Conservation (phyloP, 176 grass and related monocot species). For the Saccharum officinarum region DNA sequence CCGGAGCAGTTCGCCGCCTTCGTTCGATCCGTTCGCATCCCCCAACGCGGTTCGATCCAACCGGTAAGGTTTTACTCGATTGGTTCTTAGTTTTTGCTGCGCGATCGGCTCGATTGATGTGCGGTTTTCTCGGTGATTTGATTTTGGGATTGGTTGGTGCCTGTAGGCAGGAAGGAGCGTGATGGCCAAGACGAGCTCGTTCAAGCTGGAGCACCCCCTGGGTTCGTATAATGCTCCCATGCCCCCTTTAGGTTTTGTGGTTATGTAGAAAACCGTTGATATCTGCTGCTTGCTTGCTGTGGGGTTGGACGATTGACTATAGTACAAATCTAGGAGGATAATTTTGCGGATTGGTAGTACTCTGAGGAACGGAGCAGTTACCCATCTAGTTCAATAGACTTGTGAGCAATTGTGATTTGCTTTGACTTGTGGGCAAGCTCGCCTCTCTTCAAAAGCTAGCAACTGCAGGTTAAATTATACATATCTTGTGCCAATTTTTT, state of each 20-base stretch:
- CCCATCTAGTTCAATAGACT: not conserved
- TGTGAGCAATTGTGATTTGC: too few species aligned
- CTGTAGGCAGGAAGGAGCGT: slow-evolving; percentile 28
- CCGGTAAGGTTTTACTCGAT: slow-evolving; percentile 5
- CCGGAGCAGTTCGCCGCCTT: not conserved
- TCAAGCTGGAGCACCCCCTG: slow-evolving; percentile 93
- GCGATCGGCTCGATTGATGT: slow-evolving; percentile 2
- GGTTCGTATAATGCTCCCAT: slow-evolving; percentile 42
- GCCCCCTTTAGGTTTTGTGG: not conserved
- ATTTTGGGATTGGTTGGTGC: not conserved
- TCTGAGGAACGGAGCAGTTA: not conserved
- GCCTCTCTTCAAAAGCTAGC: not conserved
- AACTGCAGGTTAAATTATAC: not conserved
- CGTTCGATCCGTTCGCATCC: not conserved
- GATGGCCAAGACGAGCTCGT: slow-evolving; percentile 86
- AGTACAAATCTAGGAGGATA: not conserved
- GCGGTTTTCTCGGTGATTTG: not conserved
- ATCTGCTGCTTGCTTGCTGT: not conserved
- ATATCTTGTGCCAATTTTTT: not conserved
- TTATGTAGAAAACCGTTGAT: not conserved
- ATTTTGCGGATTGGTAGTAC: not conserved
- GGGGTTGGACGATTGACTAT: not conserved
- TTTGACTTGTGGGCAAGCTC: not conserved
- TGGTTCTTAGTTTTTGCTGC: not conserved
- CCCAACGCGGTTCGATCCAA: not conserved